A percentile compares a stretch with the other conserved stretches of the same genome.
Evolutionary conservation across 257 asterid species (phyloP).

Genomic region (Coffea canephora): DNA sequence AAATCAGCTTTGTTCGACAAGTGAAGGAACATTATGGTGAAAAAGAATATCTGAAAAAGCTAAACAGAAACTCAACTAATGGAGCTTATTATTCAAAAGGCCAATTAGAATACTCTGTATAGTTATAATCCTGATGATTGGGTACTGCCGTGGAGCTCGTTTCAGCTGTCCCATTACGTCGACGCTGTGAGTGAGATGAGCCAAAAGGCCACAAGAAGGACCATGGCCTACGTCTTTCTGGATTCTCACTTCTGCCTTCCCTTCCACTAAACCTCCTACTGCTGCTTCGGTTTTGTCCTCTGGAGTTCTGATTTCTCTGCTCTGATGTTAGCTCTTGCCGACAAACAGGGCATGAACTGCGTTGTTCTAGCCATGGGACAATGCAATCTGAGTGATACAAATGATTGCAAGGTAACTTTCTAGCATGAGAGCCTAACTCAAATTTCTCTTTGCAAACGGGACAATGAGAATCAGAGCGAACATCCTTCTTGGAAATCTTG

Average conservation of each 20-base stretch:
- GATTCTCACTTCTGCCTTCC: constrained; percentile 33
- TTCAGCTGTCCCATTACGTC: constrained; percentile 42
- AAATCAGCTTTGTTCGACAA: constrained; percentile 32
- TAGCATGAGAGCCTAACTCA: constrained; percentile 64
- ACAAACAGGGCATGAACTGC: constrained; percentile 86
- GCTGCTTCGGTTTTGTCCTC: constrained; percentile 46
- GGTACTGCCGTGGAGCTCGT: constrained; percentile 45
- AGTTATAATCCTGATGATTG: constrained; percentile 47
- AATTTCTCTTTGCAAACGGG: constrained; percentile 85
- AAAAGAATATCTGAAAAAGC: constrained; percentile 26
- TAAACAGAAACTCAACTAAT: neutral
- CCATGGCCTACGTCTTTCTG: constrained; percentile 62
- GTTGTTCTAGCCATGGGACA: constrained; percentile 82
- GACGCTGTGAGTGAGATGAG: constrained; percentile 44
- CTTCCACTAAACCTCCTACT: constrained; percentile 43
- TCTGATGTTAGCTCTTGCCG: constrained; percentile 51
- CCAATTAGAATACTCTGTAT: constrained; percentile 61
- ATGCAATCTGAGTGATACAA: constrained; percentile 81
- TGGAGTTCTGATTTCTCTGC: constrained; percentile 27
- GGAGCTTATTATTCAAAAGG: constrained; percentile 56
- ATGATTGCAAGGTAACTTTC: constrained; percentile 76
- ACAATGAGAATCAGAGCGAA: constrained; percentile 70
- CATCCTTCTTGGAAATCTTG: constrained; percentile 73
- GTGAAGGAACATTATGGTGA: constrained; percentile 29
- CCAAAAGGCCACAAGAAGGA: constrained; percentile 90